Evolutionary conservation across 2,329 filamentous ascomycete genomes (phyloP).

Genomic region (Colletotrichum siamense): DNA sequence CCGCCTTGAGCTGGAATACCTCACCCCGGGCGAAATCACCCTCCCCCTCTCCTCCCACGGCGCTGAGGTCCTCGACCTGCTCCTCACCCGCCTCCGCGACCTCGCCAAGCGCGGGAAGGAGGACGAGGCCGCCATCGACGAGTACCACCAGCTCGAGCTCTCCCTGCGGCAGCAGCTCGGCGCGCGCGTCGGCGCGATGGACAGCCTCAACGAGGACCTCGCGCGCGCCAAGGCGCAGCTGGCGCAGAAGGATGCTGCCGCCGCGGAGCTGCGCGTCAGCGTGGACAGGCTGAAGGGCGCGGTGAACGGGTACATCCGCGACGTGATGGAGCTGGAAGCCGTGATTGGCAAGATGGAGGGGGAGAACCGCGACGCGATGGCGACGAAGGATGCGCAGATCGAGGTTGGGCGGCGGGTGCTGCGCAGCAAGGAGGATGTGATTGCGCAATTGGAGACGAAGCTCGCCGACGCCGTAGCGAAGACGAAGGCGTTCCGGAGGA

Average conservation of each 20-base stretch:
- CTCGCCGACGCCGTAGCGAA: conserved; percentile 46
- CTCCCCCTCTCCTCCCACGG: conserved; percentile 59
- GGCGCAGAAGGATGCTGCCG: conserved; percentile 40
- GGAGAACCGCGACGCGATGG: conserved; percentile 35
- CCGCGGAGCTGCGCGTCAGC: conserved; percentile 54
- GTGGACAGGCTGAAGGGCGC: conserved; percentile 57
- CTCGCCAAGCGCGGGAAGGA: conserved; percentile 52
- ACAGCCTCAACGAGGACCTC: conserved; percentile 50
- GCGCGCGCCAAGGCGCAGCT: conserved; percentile 36
- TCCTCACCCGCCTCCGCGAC: conserved; percentile 55
- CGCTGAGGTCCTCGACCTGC: conserved; percentile 59
- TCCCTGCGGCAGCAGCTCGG: conserved; percentile 62
- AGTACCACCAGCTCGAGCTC: conserved; percentile 62
- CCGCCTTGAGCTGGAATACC: conserved; percentile 66
- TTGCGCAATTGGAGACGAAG: conserved; percentile 49
- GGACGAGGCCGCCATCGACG: conserved; percentile 61
- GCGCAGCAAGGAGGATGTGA: conserved; percentile 39
- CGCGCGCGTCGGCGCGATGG: conserved; percentile 57
- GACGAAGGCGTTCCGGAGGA: conserved; percentile 40
- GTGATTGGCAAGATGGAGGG: conserved; percentile 55
- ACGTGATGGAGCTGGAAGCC: conserved; percentile 58
- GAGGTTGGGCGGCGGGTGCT: conserved; percentile 39
- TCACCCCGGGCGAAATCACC: conserved; percentile 62
- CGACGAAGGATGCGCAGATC: conserved; percentile 36
- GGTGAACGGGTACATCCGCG: conserved; percentile 57